Percentiles rank a stretch among this genome's conserved stretches.
Evolutionary conservation across 2,329 filamentous ascomycete species (phyloP).

Genomic region (Phaeosphaeriaceae sp.): DNA sequence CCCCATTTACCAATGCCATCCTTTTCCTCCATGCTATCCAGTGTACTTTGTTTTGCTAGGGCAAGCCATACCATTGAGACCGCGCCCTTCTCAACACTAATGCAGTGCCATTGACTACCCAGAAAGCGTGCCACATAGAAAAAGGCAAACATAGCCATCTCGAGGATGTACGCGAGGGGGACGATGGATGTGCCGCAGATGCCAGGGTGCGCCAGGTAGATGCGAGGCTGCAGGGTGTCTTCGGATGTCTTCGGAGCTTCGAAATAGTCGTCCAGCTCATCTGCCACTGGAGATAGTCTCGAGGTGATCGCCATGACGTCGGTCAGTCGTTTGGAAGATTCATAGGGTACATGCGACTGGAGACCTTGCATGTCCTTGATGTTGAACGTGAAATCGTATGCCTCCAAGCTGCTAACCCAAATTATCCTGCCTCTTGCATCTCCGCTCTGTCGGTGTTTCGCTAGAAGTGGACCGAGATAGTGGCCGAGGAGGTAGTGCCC

Average conservation of each 20-base stretch:
- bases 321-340: slow-evolving; percentile 85
- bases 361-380: slow-evolving; percentile 79
- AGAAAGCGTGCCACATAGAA: slow-evolving; percentile 77
- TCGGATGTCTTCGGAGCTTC: slow-evolving; percentile 13
- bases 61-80: slow-evolving; percentile 79
- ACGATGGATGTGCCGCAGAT: slow-evolving; percentile 84
- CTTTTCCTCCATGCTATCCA: slow-evolving; percentile 62
- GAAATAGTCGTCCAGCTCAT: slow-evolving; percentile 48
- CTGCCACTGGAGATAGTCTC: slow-evolving; percentile 67
- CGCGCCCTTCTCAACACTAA: slow-evolving; percentile 78
- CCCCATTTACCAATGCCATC: slow-evolving; percentile 82
- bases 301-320: slow-evolving; percentile 82
- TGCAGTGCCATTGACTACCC: slow-evolving; percentile 87
- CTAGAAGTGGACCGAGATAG: slow-evolving; percentile 76
- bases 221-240: slow-evolving; percentile 58
- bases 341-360: slow-evolving; percentile 71
- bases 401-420: slow-evolving; percentile 87
- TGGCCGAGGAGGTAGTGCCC: slow-evolving; percentile 92
- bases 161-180: slow-evolving; percentile 73
- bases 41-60: slow-evolving; percentile 68
- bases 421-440: slow-evolving; percentile 70
- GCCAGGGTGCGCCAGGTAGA: slow-evolving; percentile 86
- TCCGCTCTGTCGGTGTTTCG: slow-evolving; percentile 51
- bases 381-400: slow-evolving; percentile 63
- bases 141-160: slow-evolving; percentile 70